Evolutionary conservation across 2,329 filamentous ascomycete species (phyloP), one percentile per base, ranked within the genome.

Genomic region (Talaromyces amestolkiae): DNA sequence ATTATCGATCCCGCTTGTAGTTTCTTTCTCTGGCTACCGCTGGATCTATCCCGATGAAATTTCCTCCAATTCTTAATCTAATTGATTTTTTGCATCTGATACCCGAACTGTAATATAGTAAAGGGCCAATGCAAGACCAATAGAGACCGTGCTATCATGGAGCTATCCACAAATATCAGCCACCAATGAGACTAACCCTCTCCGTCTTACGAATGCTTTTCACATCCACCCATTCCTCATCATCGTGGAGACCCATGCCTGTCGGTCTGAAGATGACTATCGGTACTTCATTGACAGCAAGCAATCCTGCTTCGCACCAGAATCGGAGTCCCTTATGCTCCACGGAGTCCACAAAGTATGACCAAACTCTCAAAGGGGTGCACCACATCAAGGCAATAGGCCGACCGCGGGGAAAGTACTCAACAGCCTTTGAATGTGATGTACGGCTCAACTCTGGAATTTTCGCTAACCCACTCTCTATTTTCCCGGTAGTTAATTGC

Each of bases 251-350:
- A 0, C 84, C 84, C n/a, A 79, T 77, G 0, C 82, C 83, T 9
- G 70, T 72, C 0, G 82, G 82, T 0, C 83, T 82, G 70, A 79
- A 84, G 0, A 85, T 74, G 17, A 86, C 72, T 0, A 78, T 72
- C 0, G 82, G 78, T 33, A 85, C 82, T 0, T 82, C 83, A 15
- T 72, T 74, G 19, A 79, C 75, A 0, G 76, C 74, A 0, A 86
- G 67, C 13, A 85, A 70, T 1, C 83, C 83, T n/a, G 79, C 81
- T 69, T 86, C 83, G 0, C 81, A 83, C 84, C 83, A 86, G 66
- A 78, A 84, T 0, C 77, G 69, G 0, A 70, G 76, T 7, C 75
- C 76, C 1, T 62, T 33, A 0, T 79, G 68, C 0, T 74, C 69
- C 2, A 69, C 49, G 2, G 71, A 64, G 73, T 41, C 73, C 70